Conservation (phyloP, 2,329 filamentous ascomycete genomes). For the Alternaria sp. region DNA sequence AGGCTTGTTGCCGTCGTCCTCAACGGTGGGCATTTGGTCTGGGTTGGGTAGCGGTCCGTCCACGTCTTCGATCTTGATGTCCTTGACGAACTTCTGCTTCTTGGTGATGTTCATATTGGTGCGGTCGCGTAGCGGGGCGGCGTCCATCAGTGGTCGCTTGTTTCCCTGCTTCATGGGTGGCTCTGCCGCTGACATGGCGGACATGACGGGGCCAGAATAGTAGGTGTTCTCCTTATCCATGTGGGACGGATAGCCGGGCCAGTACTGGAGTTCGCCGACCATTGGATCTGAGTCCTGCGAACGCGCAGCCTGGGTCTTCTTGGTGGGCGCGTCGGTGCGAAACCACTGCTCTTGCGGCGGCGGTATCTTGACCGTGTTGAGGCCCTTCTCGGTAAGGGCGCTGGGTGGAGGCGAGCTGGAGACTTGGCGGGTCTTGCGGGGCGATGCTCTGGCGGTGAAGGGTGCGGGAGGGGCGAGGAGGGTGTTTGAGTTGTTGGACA, state of each 20-base stretch:
- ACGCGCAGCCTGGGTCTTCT: constrained; percentile 64
- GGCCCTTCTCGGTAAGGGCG: constrained; percentile 66
- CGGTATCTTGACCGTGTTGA: constrained; percentile 72
- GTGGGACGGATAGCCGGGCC: constrained; percentile 54
- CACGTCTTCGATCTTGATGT: constrained; percentile 54
- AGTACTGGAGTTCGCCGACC: constrained; percentile 61
- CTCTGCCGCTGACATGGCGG: constrained; percentile 32
- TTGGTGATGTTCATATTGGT: constrained; percentile 55
- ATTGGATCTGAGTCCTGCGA: constrained; percentile 30
- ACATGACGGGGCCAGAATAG: constrained; percentile 45
- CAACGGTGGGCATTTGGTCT: constrained; percentile 78
- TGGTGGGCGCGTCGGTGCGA: constrained; percentile 71
- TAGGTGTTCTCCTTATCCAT: constrained; percentile 60
- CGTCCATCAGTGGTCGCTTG: constrained; percentile 73
- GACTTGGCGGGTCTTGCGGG: constrained; percentile 67
- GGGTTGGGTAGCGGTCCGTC: constrained; percentile 68
- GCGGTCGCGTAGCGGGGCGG: constrained; percentile 74
- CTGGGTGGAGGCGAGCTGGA: constrained; percentile 65
- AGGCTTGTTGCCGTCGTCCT: constrained; percentile 89
- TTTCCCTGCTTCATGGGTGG: constrained; percentile 41
- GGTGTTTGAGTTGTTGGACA: constrained; percentile 65
- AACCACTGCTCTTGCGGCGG: constrained; percentile 64
- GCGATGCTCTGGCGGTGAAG: constrained; percentile 66
- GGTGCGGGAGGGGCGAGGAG: constrained; percentile 67
- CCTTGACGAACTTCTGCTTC: constrained; percentile 64